A percentile compares a stretch with the other conserved stretches of the same genome.
These are phyloP conservation scores for Mycosphaerelloides madeirae DNA, from an alignment of 2,329 filamentous ascomycete species.

Conservation along the genomic window DNA sequence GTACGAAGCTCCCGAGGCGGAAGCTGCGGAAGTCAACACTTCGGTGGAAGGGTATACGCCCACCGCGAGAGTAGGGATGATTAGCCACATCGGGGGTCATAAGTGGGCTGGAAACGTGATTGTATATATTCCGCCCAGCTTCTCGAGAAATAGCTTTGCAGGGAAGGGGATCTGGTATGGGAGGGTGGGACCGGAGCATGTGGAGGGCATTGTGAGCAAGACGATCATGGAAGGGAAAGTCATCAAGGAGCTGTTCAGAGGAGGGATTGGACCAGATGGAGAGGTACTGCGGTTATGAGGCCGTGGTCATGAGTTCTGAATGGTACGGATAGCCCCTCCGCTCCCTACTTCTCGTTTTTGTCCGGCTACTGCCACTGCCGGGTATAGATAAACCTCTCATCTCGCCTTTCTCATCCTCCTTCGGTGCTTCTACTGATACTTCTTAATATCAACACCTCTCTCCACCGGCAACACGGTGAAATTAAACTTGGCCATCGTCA, in stretches of 20 bases:
- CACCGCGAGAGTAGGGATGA: constrained; percentile 60
- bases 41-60: constrained; percentile 25
- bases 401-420: background rate
- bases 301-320: background rate
- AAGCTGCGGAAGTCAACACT: constrained; percentile 30
- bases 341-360: no score
- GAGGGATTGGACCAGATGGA: constrained; percentile 51
- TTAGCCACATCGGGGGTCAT: constrained; percentile 79
- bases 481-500: constrained; percentile 43
- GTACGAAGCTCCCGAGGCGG: constrained; percentile 38
- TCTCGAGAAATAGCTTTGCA: constrained; percentile 51
- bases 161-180: constrained; percentile 81
- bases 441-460: constrained; percentile 32
- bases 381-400: no score
- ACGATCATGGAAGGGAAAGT: constrained; percentile 64
- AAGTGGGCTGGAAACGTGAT: constrained; percentile 84
- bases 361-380: no score
- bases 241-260: constrained; percentile 66
- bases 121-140: constrained; percentile 64
- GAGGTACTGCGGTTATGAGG: constrained; percentile 28
- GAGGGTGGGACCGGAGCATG: constrained; percentile 67
- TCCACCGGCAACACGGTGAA: constrained; percentile 38
- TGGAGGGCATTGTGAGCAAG: constrained; percentile 69
- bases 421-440: constrained; percentile 14
- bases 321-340: no score